A percentile compares a stretch with the other conserved stretches of the same genome.
Conservation (phyloP, 2,329 filamentous ascomycete species). For the Xylaria digitata region DNA sequence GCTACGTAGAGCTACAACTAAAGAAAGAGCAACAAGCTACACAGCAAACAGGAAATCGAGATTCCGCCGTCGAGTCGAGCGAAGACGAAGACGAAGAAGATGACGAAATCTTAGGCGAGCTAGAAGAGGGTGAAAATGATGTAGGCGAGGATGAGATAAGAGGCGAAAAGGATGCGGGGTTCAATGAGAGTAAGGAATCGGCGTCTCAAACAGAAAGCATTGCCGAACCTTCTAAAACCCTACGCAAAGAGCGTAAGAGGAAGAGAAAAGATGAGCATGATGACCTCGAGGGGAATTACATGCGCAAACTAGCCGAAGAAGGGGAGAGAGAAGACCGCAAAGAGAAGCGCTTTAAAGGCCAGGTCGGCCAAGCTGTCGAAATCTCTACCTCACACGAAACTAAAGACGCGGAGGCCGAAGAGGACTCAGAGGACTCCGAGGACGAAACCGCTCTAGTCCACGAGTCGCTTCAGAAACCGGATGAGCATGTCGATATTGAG, state of each 20-base stretch:
- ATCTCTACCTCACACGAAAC: slow-evolving; percentile 19
- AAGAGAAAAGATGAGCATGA: slow-evolving; percentile 76
- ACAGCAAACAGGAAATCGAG: slow-evolving; percentile 29
- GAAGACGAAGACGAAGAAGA: slow-evolving; percentile 54
- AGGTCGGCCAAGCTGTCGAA: slow-evolving; percentile 49
- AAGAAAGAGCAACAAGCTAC: slow-evolving; percentile 51
- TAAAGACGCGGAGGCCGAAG: slow-evolving; percentile 22
- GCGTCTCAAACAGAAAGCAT: slow-evolving; percentile 53
- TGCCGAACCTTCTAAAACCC: slow-evolving; percentile 54
- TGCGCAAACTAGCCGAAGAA: slow-evolving; percentile 72
- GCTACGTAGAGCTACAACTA: slow-evolving; percentile 56
- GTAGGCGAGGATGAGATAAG: slow-evolving; percentile 57
- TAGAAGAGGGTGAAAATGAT: slow-evolving; percentile 54
- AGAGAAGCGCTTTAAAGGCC: slow-evolving; percentile 65
- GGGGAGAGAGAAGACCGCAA: slow-evolving; percentile 65
- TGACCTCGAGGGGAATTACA: slow-evolving; percentile 76
- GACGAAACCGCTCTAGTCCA: slow-evolving; percentile 60
- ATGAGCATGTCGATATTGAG: slow-evolving; percentile 62
- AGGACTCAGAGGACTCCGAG: slow-evolving; percentile 38
- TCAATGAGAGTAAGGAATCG: slow-evolving; percentile 59
- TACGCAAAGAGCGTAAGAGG: slow-evolving; percentile 68
- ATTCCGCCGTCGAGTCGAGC: slow-evolving; percentile 14
- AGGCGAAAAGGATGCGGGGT: slow-evolving; percentile 55
- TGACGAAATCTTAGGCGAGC: slow-evolving; percentile 56
- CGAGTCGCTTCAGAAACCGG: slow-evolving; percentile 68